Evolutionary conservation across 2,329 filamentous ascomycete species (phyloP), one percentile per base, ranked within the genome.

Genomic region (Magnaporthiopsis poae): DNA sequence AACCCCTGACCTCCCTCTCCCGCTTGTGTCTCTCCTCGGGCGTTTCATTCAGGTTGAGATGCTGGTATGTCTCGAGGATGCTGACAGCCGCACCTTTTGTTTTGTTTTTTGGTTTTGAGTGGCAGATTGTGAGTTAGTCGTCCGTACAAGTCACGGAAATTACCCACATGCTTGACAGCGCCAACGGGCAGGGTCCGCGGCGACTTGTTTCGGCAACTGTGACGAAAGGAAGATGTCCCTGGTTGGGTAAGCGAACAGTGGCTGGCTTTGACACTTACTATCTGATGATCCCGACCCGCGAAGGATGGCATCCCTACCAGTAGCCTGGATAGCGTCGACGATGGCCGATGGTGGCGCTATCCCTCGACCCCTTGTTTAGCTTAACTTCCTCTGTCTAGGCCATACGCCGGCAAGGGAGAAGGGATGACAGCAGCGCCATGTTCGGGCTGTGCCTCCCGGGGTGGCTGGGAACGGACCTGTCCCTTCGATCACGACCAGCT

Each of bases 221-320:
- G 46, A 7, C n/a, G 46, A 56, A 56, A 25, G 8, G n/a, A 5
- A 21, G 46, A 56, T 21, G 9, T 11, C n/a, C 46, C 5, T 56
- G 3, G 46, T 12, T 11, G n/a, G 5, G 11, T 18, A 56, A 0
- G 18, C 18, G 46, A 61, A 39, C 13, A 9, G 5, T 15, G 31
- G 31, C 12, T 61, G 36, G 13, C 33, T 29, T 35, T 31, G 69
- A 63, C 67, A 84, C 88, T 73, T 82, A 93, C 91, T 91, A 78
- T 97, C 89, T 74, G 91, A 89, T 72, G 84, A 85, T 69, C 95
- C 95, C 68, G 90, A 93, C 66, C 95, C 95, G 71, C 95, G 89
- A 67, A 99, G 80, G 74, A 99, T 97, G 62, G 94, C 94, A 84
- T 98, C 94, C 73, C 92, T 87, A 65, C 95, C 95, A 12, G 93